Conservation (phyloP, 306 rosid species). For the Parietaria judaica region DNA sequence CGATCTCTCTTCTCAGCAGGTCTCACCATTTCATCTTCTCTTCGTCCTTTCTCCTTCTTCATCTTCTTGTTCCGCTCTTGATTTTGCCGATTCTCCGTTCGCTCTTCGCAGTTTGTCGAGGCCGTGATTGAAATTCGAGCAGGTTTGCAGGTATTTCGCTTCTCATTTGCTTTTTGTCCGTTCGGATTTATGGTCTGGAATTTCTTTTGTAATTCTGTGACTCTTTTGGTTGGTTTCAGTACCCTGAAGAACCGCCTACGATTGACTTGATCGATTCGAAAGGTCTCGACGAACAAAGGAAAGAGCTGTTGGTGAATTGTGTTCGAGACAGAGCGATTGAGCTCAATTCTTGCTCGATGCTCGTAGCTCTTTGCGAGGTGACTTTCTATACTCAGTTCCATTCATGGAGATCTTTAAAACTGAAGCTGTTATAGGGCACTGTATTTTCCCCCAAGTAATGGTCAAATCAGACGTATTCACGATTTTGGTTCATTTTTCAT, state of each 20-base stretch:
- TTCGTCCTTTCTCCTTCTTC: background rate
- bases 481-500: too few relatives aligned
- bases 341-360: conserved; percentile 60
- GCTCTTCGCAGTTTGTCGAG: conserved; percentile 59
- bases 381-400: conserved; percentile 8
- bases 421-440: too few relatives aligned
- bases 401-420: too few relatives aligned
- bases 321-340: conserved; percentile 43
- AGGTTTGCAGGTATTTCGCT: conserved; percentile 40
- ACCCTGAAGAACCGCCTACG: conserved; percentile 59
- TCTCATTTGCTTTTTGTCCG: background rate
- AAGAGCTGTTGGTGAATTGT: conserved; percentile 30
- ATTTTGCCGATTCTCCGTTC: background rate
- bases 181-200: background rate
- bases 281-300: conserved; percentile 61
- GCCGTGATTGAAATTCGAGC: conserved; percentile 47
- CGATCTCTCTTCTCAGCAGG: conserved; percentile 73
- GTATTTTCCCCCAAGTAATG: too few relatives aligned
- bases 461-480: too few relatives aligned
- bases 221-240: conserved; percentile 32
- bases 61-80: background rate
- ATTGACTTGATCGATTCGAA: conserved; percentile 50
- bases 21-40: background rate
- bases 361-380: conserved; percentile 80
- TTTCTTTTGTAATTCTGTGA: background rate